Evolutionary conservation across 225 moss, liverwort and hornwort species (phyloP).

Genomic region (Polytrichum formosum): DNA sequence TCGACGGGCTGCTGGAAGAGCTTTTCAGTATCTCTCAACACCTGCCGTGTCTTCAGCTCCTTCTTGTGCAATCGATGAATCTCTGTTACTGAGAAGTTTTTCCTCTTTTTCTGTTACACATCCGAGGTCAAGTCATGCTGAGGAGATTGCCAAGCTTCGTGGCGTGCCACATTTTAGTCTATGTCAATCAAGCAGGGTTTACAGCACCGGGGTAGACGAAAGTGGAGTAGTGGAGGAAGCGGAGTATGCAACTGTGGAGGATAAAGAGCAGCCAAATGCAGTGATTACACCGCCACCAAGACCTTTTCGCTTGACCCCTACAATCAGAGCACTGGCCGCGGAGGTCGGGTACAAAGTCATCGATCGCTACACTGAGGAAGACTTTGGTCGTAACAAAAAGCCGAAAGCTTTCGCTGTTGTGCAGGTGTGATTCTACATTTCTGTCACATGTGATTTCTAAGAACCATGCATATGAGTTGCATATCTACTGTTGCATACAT

Average conservation of each 20-base stretch:
- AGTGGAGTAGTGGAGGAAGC: conserved; percentile 6
- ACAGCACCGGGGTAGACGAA: conserved; percentile 5
- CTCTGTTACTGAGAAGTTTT: conserved; percentile 2
- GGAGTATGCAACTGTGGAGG: neutral
- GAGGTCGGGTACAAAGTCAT: conserved; percentile 37
- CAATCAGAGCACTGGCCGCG: conserved; percentile 22
- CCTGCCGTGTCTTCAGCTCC: neutral
- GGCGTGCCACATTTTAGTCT: conserved; percentile 2
- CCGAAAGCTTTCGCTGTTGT: conserved; percentile 37
- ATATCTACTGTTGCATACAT: no score
- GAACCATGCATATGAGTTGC: no score
- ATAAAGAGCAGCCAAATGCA: conserved; percentile 9
- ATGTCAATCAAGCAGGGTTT: conserved; percentile 10
- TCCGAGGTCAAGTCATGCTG: conserved; percentile 3
- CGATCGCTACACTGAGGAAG: conserved; percentile 25
- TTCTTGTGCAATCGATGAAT: conserved; percentile 10
- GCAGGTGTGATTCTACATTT: conserved; percentile 16
- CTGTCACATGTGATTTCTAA: no score
- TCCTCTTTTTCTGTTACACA: conserved; percentile 15
- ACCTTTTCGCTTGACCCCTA: conserved; percentile 28
- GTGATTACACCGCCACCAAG: conserved; percentile 14
- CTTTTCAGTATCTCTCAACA: conserved; percentile 10
- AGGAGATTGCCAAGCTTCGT: conserved; percentile 10
- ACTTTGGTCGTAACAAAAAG: conserved; percentile 34
- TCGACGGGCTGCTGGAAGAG: conserved; percentile 7